These are phyloP conservation scores for Plasmodiophora brassicae DNA, from an alignment of 208 protist genomes.

Conservation along the genomic window DNA sequence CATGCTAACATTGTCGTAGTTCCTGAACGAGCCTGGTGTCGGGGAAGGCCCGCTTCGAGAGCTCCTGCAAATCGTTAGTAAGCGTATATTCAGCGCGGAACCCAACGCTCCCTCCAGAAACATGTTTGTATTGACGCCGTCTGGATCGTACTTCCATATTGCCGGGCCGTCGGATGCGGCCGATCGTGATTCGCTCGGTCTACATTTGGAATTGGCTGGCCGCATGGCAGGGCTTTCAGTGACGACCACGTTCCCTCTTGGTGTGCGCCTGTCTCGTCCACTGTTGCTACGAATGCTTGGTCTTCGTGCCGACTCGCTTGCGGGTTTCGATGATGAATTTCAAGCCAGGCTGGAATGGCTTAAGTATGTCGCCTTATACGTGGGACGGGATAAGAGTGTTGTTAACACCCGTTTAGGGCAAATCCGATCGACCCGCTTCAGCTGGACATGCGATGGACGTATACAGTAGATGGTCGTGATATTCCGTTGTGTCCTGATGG, in stretches of 20 bases:
- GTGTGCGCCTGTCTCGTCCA: background rate
- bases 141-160: background rate
- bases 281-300: background rate
- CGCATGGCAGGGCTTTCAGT: background rate
- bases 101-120: background rate
- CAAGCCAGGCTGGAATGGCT: background rate
- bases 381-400: too few relatives aligned
- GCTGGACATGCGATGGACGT: background rate
- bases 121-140: background rate
- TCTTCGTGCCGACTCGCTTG: background rate
- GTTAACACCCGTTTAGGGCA: too few relatives aligned
- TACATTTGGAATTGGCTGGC: slow-evolving; percentile 6
- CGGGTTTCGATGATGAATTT: slow-evolving; percentile 8
- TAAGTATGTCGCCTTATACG: too few relatives aligned
- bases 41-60: slow-evolving; percentile 11
- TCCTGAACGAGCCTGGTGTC: slow-evolving; percentile 21
- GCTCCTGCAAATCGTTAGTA: background rate
- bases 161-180: background rate
- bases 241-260: slow-evolving; percentile 13
- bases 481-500: background rate
- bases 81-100: background rate
- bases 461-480: background rate
- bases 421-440: background rate
- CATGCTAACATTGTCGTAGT: background rate
- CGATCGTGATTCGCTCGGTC: background rate